These are phyloP conservation scores for Candida dajiaensis DNA, from an alignment of 805 yeast genomes.

Conservation along the genomic window DNA sequence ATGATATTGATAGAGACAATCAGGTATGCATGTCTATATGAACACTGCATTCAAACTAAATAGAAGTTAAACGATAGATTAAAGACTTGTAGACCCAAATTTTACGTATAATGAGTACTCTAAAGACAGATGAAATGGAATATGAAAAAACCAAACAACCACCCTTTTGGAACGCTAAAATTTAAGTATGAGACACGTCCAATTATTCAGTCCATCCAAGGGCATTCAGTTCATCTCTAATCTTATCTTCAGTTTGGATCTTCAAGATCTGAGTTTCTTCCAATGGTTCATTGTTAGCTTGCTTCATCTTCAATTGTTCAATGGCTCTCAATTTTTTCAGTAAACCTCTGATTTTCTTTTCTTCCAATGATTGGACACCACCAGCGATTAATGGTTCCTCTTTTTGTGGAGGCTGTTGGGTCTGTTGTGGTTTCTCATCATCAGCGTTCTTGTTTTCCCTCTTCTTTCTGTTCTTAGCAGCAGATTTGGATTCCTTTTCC, in stretches of 20 bases:
- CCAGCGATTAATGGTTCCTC: conserved; percentile 44
- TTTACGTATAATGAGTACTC: neutral
- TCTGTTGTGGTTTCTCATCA: conserved; percentile 4
- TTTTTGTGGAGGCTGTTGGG: conserved; percentile 8
- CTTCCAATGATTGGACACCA: conserved; percentile 70
- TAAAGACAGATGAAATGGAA: neutral
- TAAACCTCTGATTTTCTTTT: conserved; percentile 85
- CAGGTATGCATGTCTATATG: neutral
- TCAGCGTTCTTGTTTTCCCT: conserved; percentile 52
- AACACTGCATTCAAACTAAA: too few relatives aligned
- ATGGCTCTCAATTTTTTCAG: conserved; percentile 95
- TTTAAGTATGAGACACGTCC: neutral
- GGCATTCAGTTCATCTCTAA: conserved; percentile 63
- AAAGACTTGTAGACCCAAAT: neutral
- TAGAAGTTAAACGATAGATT: neutral
- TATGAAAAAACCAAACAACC: neutral
- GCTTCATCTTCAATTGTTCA: conserved; percentile 80
- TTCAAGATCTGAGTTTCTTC: conserved; percentile 92
- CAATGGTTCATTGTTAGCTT: conserved; percentile 73
- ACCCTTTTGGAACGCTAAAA: too few relatives aligned
- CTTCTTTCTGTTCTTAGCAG: conserved; percentile 72
- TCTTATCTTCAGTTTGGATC: conserved; percentile 79
- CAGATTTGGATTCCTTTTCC: conserved; percentile 50
- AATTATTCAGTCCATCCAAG: conserved; percentile 62
- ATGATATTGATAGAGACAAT: neutral